phyloP scores from a whole-genome alignment of 495 filamentous ascomycete species.

The Penicillium samsonianum region DNA sequence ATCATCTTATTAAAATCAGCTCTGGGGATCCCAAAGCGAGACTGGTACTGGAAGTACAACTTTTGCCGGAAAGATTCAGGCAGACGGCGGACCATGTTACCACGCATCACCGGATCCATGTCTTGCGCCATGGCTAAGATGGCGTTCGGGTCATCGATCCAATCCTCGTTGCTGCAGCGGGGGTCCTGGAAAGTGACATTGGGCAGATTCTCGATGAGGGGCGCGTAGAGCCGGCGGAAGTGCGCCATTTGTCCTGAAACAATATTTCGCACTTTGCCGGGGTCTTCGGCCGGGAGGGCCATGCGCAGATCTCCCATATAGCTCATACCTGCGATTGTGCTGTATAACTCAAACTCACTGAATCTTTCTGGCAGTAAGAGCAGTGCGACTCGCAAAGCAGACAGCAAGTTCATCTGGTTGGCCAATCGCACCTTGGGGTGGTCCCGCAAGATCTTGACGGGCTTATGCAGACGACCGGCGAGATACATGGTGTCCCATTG shows the following conservation, averaged over 20 bases:
- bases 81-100: conserved; percentile 93
- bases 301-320: conserved; percentile 96
- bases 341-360: conserved; percentile 84
- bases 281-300: conserved; percentile 82
- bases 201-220: conserved; percentile 83
- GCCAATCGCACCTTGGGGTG: conserved; percentile 87
- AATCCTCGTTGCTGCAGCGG: conserved; percentile 58
- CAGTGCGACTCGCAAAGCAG: conserved; percentile 85
- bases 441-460: conserved; percentile 95
- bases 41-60: conserved; percentile 91
- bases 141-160: conserved; percentile 63
- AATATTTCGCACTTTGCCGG: conserved; percentile 91
- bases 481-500: conserved; percentile 93
- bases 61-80: conserved; percentile 85
- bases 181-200: conserved; percentile 81
- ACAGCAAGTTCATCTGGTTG: conserved; percentile 92
- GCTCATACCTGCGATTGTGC: conserved; percentile 84
- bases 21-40: conserved; percentile 81
- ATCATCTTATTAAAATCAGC: conserved; percentile 86
- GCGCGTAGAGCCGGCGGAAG: conserved; percentile 86
- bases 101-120: conserved; percentile 84
- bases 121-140: conserved; percentile 74
- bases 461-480: conserved; percentile 92
- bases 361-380: conserved; percentile 81
- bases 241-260: conserved; percentile 86